These are phyloP conservation scores for Fallopia convolvulus DNA, from an alignment of 148 eudicot genomes.

Conservation along the genomic window DNA sequence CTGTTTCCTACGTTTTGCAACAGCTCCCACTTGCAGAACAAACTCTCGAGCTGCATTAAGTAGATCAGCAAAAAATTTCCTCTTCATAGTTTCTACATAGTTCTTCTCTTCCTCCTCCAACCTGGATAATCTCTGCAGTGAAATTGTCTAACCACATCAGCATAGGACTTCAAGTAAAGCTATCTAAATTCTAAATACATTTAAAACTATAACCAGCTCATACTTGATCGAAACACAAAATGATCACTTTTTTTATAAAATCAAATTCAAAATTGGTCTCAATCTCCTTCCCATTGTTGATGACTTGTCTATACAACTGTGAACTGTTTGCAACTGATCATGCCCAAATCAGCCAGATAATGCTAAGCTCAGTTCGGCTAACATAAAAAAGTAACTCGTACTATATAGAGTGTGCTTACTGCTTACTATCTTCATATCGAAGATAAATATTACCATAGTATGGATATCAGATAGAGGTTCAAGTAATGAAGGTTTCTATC, in stretches of 20 bases:
- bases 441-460: not conserved
- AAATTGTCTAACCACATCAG: not conserved
- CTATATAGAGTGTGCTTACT: not conserved
- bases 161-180: not conserved
- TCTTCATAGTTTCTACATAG: slow-evolving; percentile 60
- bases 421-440: not conserved
- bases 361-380: not conserved
- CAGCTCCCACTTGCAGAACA: slow-evolving; percentile 71
- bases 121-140: slow-evolving; percentile 74
- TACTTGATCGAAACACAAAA: not conserved
- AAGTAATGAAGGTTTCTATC: not conserved
- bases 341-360: not conserved
- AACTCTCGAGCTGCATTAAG: slow-evolving; percentile 90
- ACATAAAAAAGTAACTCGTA: not conserved
- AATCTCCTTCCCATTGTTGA: not conserved
- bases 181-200: not conserved
- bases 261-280: not conserved
- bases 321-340: not conserved
- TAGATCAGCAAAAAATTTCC: slow-evolving; percentile 85
- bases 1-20: slow-evolving; percentile 81
- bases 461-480: not conserved
- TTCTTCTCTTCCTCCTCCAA: slow-evolving; percentile 87
- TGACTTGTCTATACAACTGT: not conserved
- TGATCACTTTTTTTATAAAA: not conserved
- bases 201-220: not conserved